Evolutionary conservation across 495 filamentous ascomycete genomes (phyloP).

Genomic region (Lichina pygmaea): DNA sequence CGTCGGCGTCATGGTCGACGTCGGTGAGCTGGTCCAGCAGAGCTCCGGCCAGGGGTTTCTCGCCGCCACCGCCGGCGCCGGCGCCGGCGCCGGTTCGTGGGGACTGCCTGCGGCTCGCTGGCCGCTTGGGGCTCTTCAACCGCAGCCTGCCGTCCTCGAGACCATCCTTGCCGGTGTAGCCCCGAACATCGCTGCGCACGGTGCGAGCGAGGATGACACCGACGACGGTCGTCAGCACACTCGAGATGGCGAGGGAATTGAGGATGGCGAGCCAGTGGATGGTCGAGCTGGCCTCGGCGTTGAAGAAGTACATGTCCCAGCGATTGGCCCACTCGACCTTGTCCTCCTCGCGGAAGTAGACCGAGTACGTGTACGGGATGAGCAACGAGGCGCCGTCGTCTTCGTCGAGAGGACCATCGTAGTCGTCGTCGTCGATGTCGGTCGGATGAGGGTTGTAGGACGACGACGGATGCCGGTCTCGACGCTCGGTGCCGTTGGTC

Average conservation of each 20-base stretch:
- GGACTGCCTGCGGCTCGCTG: constrained; percentile 15
- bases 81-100: constrained; percentile 10
- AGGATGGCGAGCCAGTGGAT: constrained; percentile 86
- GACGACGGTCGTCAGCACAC: constrained; percentile 57
- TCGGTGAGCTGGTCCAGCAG: constrained; percentile 31
- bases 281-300: constrained; percentile 60
- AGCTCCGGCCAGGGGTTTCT: constrained; percentile 24
- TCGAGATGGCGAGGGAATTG: constrained; percentile 71
- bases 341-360: constrained; percentile 73
- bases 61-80: constrained; percentile 6
- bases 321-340: constrained; percentile 62
- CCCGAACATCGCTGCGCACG: constrained; percentile 56
- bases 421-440: background rate
- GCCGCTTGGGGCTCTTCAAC: constrained; percentile 16
- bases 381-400: constrained; percentile 41
- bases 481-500: background rate
- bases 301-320: constrained; percentile 86
- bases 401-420: constrained; percentile 7
- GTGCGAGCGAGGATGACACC: constrained; percentile 70
- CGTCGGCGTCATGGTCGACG: constrained; percentile 31
- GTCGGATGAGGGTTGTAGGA: background rate
- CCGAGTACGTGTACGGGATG: constrained; percentile 77
- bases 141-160: constrained; percentile 43
- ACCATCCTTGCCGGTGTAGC: constrained; percentile 31
- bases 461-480: background rate